A percentile compares a stretch with the other conserved stretches of the same genome.
phyloP scores from a whole-genome alignment of 352 stramenopile genomes.

The Globisporangium ultimum region DNA sequence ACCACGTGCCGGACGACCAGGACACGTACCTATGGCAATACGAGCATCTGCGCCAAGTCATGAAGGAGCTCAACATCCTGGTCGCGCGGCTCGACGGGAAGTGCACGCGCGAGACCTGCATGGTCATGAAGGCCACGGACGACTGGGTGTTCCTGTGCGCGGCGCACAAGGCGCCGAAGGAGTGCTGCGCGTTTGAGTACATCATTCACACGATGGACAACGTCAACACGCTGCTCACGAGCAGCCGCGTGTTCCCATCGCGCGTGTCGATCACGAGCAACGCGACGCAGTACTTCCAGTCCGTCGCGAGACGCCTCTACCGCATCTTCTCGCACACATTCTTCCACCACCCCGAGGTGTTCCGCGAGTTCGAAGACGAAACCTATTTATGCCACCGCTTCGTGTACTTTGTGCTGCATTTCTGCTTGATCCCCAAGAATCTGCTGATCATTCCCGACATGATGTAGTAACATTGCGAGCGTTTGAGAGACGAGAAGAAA shows the following conservation, averaged over 20 bases:
- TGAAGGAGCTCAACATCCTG: conserved; percentile 82
- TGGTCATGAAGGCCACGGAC: conserved; percentile 83
- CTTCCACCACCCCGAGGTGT: conserved; percentile 78
- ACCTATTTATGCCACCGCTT: conserved; percentile 83
- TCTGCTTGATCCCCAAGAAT: conserved; percentile 79
- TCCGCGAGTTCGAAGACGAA: conserved; percentile 67
- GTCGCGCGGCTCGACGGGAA: conserved; percentile 57
- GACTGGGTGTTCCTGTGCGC: conserved; percentile 85
- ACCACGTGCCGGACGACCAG: conserved; percentile 71
- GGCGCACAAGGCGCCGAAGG: conserved; percentile 76
- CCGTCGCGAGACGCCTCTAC: conserved; percentile 73
- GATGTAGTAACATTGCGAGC: conserved; percentile 5
- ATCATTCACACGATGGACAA: conserved; percentile 87
- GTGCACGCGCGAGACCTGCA: conserved; percentile 69
- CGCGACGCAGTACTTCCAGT: conserved; percentile 85
- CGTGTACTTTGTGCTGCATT: conserved; percentile 77
- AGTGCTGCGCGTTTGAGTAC: conserved; percentile 86
- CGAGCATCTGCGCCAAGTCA: conserved; percentile 78
- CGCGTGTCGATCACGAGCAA: conserved; percentile 75
- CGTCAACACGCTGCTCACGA: conserved; percentile 81
- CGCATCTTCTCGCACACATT: conserved; percentile 86
- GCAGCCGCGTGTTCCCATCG: conserved; percentile 76
- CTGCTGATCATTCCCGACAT: conserved; percentile 84
- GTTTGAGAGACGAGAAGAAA: background rate
- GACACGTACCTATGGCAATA: conserved; percentile 87